Percentiles rank a stretch among this genome's conserved stretches.
Evolutionary conservation across 2,329 filamentous ascomycete genomes (phyloP).

Genomic region (Xylaria multiplex): DNA sequence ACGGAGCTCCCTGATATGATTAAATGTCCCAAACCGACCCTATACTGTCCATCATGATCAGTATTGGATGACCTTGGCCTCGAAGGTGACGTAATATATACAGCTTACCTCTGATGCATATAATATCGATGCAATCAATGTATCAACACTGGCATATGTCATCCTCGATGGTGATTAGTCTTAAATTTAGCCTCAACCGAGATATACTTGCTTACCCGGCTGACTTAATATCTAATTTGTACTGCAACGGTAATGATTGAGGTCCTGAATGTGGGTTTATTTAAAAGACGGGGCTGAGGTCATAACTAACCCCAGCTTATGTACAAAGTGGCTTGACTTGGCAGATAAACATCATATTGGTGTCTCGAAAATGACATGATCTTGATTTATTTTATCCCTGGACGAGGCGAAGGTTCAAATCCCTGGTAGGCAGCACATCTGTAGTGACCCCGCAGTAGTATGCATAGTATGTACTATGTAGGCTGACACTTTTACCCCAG

Average conservation of each 20-base stretch:
- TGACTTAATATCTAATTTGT: neutral
- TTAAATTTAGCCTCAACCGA: neutral
- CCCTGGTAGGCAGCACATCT: neutral
- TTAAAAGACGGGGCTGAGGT: neutral
- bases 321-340: neutral
- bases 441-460: conserved; percentile 12
- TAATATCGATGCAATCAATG: conserved; percentile 6
- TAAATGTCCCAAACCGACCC: neutral
- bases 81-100: neutral
- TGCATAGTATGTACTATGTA: no score
- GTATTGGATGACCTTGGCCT: neutral
- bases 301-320: neutral
- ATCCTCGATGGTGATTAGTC: neutral
- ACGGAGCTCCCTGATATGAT: neutral
- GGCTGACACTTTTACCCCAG: neutral
- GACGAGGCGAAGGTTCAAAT: neutral
- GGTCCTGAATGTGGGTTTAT: neutral
- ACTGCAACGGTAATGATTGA: neutral
- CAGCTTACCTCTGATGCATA: conserved; percentile 2
- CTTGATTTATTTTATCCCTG: neutral
- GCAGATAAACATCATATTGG: neutral
- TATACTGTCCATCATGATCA: no score
- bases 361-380: neutral
- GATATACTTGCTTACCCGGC: neutral
- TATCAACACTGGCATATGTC: neutral